Evolutionary conservation across 2,329 filamentous ascomycete genomes (phyloP), one percentile per base, ranked within the genome.

Genomic region (Colletotrichum magnum): DNA sequence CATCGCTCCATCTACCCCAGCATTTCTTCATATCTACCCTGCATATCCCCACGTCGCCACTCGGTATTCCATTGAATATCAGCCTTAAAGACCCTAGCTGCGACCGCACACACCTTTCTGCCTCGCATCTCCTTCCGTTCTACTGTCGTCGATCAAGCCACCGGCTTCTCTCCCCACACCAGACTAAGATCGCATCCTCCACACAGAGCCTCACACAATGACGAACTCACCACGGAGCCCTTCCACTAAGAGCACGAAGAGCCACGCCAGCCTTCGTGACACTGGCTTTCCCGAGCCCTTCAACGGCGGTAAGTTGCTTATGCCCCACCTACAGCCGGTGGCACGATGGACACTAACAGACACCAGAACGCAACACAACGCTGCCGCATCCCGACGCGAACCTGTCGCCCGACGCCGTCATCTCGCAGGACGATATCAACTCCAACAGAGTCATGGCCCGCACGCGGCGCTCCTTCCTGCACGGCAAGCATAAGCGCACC

Each of bases 301-400:
- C 52, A 82, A 82, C 63, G 81, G 79, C 62, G 75, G 85, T 87
- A 74, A 74, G 83, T 53, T 15, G 16, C 36, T 21, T 10, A 6
- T 16, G 7, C n/a, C 12, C 18, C 6, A 18, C 18, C 6, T 21
- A 0, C n/a, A 10, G 6, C 9, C 21, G 21, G 7, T 18, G 9
- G n/a, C 7, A 18, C 47, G 18, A 18, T 10, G 16, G 21, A 21
- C 5, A 18, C 47, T 50, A 12, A 39, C 63, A 58, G 18, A 47
- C 15, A 16, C 3, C 69, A 86, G 85, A 77, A 53, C 82, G 85
- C 70, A 91, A 90, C 73, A 92, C 89, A 15, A 89, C 88, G 2
- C 81, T 88, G 16, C 87, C 87, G 21, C 89, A 91, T 69, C 89
- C 89, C 24, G 88, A 90, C 18, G 89, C 89, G 67, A 84, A 90